Conservation (phyloP, 331 rosid species). For the Rosa hybrid region DNA sequence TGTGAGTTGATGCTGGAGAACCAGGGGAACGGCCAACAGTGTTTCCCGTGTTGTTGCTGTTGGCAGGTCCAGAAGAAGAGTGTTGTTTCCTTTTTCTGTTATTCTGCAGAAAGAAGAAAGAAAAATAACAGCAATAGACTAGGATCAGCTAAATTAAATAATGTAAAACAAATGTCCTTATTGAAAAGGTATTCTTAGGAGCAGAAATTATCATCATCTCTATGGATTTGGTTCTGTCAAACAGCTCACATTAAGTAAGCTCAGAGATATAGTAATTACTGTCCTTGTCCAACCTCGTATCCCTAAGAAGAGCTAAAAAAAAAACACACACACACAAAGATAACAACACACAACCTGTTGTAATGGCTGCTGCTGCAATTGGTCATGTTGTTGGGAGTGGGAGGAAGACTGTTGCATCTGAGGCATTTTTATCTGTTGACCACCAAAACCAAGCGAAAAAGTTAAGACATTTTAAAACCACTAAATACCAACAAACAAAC, state of each 20-base stretch:
- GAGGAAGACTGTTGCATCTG: constrained; percentile 74
- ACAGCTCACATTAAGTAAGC: not conserved
- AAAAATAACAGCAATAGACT: not conserved
- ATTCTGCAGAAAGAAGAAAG: constrained; percentile 42
- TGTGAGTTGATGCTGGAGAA: constrained; percentile 84
- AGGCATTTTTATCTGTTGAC: constrained; percentile 52
- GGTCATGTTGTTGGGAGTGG: constrained; percentile 83
- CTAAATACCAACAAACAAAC: not conserved
- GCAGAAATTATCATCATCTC: constrained; percentile 1
- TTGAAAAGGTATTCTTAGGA: constrained; percentile 22
- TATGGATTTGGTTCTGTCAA: not conserved
- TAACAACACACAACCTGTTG: constrained; percentile 58
- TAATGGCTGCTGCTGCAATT: constrained; percentile 71
- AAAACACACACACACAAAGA: not conserved
- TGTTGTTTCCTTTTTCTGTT: constrained; percentile 85
- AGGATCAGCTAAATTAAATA: not conserved
- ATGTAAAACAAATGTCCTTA: not conserved
- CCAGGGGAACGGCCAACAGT: constrained; percentile 79
- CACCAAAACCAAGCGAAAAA: constrained; percentile 2
- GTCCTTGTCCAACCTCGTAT: not conserved
- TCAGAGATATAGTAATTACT: not conserved
- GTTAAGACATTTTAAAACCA: not conserved
- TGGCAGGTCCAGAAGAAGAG: constrained; percentile 87
- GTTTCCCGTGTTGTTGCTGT: constrained; percentile 88
- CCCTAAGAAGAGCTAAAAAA: constrained; percentile 8